These are phyloP conservation scores for Colletotrichum liaoningense DNA, from an alignment of 2,329 filamentous ascomycete genomes.

Conservation along the genomic window DNA sequence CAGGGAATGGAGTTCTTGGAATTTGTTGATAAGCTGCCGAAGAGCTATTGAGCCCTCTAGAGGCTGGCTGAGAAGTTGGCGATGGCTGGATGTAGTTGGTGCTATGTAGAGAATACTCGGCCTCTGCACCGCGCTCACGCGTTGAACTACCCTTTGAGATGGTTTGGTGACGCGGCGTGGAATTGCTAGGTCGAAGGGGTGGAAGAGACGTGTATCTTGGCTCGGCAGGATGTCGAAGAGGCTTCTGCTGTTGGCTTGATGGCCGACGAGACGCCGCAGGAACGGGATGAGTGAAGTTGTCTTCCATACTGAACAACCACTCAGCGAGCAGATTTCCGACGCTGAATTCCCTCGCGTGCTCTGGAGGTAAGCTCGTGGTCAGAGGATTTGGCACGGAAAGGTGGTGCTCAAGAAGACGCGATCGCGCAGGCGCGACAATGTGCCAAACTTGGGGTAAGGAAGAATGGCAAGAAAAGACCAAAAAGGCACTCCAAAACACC, in stretches of 20 bases:
- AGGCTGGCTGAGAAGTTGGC: not conserved
- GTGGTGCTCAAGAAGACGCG: not conserved
- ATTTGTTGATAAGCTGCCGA: not conserved
- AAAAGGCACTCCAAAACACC: not conserved
- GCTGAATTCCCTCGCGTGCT: not conserved
- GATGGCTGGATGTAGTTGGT: not conserved
- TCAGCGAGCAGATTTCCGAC: not conserved
- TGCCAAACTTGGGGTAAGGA: too few species aligned
- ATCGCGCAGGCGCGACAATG: not conserved
- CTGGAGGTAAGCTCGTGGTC: not conserved
- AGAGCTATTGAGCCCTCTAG: not conserved
- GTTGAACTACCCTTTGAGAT: not conserved
- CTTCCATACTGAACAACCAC: slow-evolving; percentile 1
- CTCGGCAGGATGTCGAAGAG: not conserved
- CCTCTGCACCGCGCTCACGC: not conserved
- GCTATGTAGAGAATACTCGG: not conserved
- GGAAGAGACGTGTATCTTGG: not conserved
- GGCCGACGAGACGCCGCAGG: not conserved
- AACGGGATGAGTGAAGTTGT: not conserved
- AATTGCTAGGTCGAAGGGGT: not conserved
- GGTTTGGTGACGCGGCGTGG: not conserved
- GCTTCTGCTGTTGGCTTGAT: not conserved
- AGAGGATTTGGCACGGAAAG: not conserved
- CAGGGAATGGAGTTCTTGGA: not conserved
- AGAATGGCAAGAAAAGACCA: not conserved